These are phyloP conservation scores for Eucalyptus regnans DNA, from an alignment of 345 rosid genomes.

Conservation along the genomic window DNA sequence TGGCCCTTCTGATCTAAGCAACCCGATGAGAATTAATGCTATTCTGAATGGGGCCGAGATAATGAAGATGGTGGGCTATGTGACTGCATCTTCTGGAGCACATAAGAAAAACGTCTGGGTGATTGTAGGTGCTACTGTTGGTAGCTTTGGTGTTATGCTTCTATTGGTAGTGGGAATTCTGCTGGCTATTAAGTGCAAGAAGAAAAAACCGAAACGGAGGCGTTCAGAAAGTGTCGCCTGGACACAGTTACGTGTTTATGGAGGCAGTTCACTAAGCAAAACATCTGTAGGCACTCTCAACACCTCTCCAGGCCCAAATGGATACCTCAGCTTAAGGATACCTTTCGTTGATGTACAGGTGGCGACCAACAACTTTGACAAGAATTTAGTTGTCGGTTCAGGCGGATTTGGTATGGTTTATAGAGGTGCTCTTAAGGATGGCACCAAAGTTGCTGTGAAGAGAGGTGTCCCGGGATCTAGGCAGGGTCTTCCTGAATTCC, in stretches of 20 bases:
- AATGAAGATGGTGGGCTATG: conserved; percentile 50
- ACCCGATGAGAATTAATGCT: conserved; percentile 42
- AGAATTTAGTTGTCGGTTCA: conserved; percentile 53
- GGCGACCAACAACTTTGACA: conserved; percentile 78
- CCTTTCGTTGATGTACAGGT: conserved; percentile 60
- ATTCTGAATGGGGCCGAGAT: conserved; percentile 85
- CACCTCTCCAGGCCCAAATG: conserved; percentile 48
- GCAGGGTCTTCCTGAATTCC: conserved; percentile 96
- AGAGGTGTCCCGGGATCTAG: conserved; percentile 87
- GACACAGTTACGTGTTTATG: conserved; percentile 67
- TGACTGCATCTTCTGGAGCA: not conserved
- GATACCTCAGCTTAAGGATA: conserved; percentile 51
- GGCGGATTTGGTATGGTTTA: conserved; percentile 97
- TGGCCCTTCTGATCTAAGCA: conserved; percentile 83
- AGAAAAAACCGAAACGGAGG: conserved; percentile 22
- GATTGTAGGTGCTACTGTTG: conserved; percentile 44
- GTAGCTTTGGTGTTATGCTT: conserved; percentile 32
- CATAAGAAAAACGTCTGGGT: conserved; percentile 42
- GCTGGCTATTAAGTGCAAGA: conserved; percentile 20
- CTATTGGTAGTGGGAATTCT: conserved; percentile 10
- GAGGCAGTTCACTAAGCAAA: conserved; percentile 66
- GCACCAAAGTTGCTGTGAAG: conserved; percentile 77
- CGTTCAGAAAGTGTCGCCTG: conserved; percentile 60
- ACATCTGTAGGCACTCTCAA: conserved; percentile 56
- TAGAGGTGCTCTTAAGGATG: conserved; percentile 70